Evolutionary conservation across 805 yeast species (phyloP).

Genomic region (Candida chilensis): DNA sequence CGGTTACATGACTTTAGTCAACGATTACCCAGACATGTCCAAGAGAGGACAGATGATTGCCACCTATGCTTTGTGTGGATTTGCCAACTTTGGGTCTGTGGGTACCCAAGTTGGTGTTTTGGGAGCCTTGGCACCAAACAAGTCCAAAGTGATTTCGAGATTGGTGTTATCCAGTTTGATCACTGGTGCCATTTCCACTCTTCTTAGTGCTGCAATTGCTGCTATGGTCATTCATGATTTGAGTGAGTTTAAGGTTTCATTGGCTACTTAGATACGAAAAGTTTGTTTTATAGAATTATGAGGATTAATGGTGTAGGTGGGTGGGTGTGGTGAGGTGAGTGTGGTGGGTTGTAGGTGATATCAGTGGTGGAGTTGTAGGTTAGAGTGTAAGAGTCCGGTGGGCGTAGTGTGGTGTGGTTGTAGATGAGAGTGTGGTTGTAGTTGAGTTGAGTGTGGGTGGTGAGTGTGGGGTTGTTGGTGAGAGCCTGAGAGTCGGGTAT

Average conservation of each 20-base stretch:
- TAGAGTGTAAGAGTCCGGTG: too few species aligned
- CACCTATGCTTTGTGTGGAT: conserved; percentile 55
- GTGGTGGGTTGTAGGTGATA: too few species aligned
- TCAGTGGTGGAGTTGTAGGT: too few species aligned
- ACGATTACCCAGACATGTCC: conserved; percentile 27
- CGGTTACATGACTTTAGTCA: conserved; percentile 30
- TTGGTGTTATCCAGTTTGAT: conserved; percentile 39
- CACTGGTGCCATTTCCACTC: conserved; percentile 44
- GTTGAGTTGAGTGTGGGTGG: too few species aligned
- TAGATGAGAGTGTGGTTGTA: too few species aligned
- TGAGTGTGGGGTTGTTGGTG: too few species aligned
- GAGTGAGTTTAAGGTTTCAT: conserved; percentile 9
- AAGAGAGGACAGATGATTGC: conserved; percentile 46
- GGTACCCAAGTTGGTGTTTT: conserved; percentile 57
- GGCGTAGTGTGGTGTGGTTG: too few species aligned
- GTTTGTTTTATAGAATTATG: too few species aligned
- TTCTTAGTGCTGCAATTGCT: conserved; percentile 49
- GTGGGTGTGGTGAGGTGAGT: too few species aligned
- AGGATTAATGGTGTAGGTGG: too few species aligned
- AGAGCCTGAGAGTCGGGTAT: too few species aligned
- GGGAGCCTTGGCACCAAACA: conserved; percentile 43
- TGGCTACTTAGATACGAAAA: too few species aligned
- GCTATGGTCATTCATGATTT: conserved; percentile 54
- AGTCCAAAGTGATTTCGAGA: conserved; percentile 35
- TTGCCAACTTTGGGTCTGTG: conserved; percentile 52